Evolutionary conservation across 306 rosid species (phyloP).

Genomic region (Quercus rubra): DNA sequence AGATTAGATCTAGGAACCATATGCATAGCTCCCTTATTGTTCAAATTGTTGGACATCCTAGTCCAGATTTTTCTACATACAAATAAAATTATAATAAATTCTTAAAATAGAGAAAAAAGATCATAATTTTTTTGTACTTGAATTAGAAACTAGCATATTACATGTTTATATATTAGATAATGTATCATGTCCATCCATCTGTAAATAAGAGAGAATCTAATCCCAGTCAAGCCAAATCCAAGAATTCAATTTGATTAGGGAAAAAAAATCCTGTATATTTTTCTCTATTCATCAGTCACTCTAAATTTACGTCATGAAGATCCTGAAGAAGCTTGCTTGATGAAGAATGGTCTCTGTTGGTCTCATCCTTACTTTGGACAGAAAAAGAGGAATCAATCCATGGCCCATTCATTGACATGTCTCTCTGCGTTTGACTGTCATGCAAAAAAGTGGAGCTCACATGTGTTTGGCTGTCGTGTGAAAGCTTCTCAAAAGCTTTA

Average conservation of each 20-base stretch:
- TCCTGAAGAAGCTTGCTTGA: conserved; percentile 30
- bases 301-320: neutral
- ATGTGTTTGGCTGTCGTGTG: conserved; percentile 54
- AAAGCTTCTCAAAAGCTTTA: conserved; percentile 56
- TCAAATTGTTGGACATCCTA: too few relatives aligned
- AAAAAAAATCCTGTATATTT: neutral
- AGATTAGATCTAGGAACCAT: too few relatives aligned
- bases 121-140: too few relatives aligned
- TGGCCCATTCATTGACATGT: conserved; percentile 51
- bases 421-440: conserved; percentile 35
- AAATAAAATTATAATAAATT: too few relatives aligned
- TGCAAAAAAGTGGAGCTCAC: conserved; percentile 36
- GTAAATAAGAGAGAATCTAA: too few relatives aligned
- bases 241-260: neutral
- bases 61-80: too few relatives aligned
- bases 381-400: conserved; percentile 59
- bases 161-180: too few relatives aligned
- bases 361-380: conserved; percentile 28
- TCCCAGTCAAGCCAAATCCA: too few relatives aligned
- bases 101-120: too few relatives aligned
- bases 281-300: neutral
- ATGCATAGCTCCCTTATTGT: too few relatives aligned
- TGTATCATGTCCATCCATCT: too few relatives aligned
- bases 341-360: conserved; percentile 20
- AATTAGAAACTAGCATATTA: too few relatives aligned